Evolutionary conservation across 2,329 filamentous ascomycete species (phyloP).

Genomic region (Dothiorella sarmentorum): DNA sequence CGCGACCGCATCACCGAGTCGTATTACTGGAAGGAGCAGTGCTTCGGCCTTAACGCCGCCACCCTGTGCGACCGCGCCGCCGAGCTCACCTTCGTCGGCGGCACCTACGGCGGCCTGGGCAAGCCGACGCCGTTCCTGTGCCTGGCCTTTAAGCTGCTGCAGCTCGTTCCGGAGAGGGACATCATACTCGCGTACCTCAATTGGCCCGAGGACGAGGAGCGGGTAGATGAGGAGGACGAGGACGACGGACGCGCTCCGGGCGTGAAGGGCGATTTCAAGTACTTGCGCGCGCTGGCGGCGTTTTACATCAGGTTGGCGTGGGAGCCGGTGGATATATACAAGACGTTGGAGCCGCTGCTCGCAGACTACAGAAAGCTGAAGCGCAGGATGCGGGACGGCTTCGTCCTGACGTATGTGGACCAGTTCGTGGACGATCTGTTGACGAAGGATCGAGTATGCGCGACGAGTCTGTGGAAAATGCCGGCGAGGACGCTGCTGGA

Average conservation of each 20-base stretch:
- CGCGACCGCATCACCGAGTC: constrained; percentile 92
- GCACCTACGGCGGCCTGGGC: constrained; percentile 79
- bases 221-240: constrained; percentile 54
- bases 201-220: constrained; percentile 68
- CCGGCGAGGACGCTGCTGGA: constrained; percentile 77
- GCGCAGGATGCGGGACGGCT: constrained; percentile 69
- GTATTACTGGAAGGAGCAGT: constrained; percentile 99
- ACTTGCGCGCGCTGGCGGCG: constrained; percentile 80
- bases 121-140: constrained; percentile 91
- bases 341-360: constrained; percentile 75
- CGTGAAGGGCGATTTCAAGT: constrained; percentile 57
- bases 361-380: constrained; percentile 81
- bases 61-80: constrained; percentile 84
- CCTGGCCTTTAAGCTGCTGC: constrained; percentile 88
- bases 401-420: constrained; percentile 76
- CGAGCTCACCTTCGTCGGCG: constrained; percentile 78
- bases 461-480: constrained; percentile 89
- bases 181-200: constrained; percentile 77
- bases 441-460: constrained; percentile 84
- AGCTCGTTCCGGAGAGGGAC: constrained; percentile 75
- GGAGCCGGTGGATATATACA: constrained; percentile 75
- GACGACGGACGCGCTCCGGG: constrained; percentile 19
- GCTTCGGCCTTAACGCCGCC: constrained; percentile 84
- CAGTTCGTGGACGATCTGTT: constrained; percentile 92
- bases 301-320: constrained; percentile 94